A percentile compares a stretch with the other conserved stretches of the same genome.
These are phyloP conservation scores for Nicotiana undulata DNA, from an alignment of 257 asterid genomes.

Conservation along the genomic window DNA sequence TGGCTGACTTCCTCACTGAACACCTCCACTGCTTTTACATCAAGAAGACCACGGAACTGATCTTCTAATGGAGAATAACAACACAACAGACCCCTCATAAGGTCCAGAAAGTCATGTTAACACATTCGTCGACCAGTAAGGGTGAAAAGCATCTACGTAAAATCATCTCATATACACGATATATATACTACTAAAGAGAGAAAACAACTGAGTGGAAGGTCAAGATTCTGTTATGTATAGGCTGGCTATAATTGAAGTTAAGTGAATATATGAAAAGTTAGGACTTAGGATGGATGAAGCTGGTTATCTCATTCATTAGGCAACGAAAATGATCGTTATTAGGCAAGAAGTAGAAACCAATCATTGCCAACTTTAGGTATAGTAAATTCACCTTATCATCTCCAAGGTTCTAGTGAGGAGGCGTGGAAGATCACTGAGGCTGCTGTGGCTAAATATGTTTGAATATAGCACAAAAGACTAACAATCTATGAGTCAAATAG, in stretches of 20 bases:
- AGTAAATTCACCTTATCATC: constrained; percentile 27
- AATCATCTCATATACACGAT: background rate
- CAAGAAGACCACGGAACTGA: background rate
- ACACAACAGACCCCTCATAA: background rate
- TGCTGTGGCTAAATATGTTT: too few species aligned
- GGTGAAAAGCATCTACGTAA: background rate
- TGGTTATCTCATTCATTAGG: constrained; percentile 36
- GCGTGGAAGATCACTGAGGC: too few species aligned
- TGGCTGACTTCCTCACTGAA: background rate
- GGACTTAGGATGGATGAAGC: constrained; percentile 32
- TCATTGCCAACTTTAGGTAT: constrained; percentile 30
- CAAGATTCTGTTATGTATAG: constrained; percentile 29
- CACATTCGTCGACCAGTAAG: background rate
- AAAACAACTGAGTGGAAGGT: constrained; percentile 14
- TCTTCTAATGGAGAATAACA: background rate
- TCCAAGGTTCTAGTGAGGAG: too few species aligned
- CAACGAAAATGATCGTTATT: constrained; percentile 34
- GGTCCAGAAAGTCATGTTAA: background rate
- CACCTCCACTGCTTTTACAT: background rate
- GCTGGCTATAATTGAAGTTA: constrained; percentile 24
- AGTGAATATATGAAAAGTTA: constrained; percentile 21
- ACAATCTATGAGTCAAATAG: too few species aligned
- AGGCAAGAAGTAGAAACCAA: constrained; percentile 45
- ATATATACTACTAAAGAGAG: constrained; percentile 9
- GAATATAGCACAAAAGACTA: too few species aligned